Percentiles rank a stretch among this genome's conserved stretches.
phyloP scores from a whole-genome alignment of 192 early-diverging fungal species.

The Lunasporangiospora selenospora region DNA sequence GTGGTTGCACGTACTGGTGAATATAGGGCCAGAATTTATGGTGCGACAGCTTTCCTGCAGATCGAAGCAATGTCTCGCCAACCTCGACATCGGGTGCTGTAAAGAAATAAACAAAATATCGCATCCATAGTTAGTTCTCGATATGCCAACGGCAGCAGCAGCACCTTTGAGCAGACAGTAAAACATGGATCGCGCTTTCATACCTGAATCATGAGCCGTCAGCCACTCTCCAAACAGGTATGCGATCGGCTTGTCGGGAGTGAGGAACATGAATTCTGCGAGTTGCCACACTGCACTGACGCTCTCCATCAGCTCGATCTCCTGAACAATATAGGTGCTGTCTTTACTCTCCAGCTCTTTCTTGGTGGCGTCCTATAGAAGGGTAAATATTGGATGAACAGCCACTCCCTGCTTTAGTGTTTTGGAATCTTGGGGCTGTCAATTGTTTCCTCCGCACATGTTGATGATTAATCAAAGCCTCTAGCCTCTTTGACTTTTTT shows the following conservation, averaged over 20 bases:
- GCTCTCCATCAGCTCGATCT: slow-evolving; percentile 20
- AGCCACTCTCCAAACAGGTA: slow-evolving; percentile 33
- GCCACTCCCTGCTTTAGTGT: neutral
- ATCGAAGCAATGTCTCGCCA: slow-evolving; percentile 14
- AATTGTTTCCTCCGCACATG: too few relatives aligned
- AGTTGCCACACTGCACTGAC: slow-evolving; percentile 28
- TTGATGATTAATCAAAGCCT: too few relatives aligned
- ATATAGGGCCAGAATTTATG: slow-evolving; percentile 42
- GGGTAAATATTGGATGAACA: neutral
- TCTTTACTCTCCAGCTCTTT: slow-evolving; percentile 17
- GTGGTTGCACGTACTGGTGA: slow-evolving; percentile 27
- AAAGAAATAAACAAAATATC: neutral
- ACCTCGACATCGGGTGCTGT: neutral
- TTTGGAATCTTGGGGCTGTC: neutral
- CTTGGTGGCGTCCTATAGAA: slow-evolving; percentile 10
- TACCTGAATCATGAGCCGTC: slow-evolving; percentile 19
- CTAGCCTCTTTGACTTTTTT: too few relatives aligned
- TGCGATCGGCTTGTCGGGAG: slow-evolving; percentile 25
- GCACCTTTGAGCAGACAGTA: too few relatives aligned
- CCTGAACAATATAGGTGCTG: neutral
- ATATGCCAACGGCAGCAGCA: too few relatives aligned
- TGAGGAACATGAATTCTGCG: slow-evolving; percentile 34
- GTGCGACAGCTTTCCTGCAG: slow-evolving; percentile 5
- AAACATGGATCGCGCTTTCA: neutral
- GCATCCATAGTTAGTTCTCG: too few relatives aligned